Conservation (phyloP, 495 filamentous ascomycete species). For the Penicillium salamii region DNA sequence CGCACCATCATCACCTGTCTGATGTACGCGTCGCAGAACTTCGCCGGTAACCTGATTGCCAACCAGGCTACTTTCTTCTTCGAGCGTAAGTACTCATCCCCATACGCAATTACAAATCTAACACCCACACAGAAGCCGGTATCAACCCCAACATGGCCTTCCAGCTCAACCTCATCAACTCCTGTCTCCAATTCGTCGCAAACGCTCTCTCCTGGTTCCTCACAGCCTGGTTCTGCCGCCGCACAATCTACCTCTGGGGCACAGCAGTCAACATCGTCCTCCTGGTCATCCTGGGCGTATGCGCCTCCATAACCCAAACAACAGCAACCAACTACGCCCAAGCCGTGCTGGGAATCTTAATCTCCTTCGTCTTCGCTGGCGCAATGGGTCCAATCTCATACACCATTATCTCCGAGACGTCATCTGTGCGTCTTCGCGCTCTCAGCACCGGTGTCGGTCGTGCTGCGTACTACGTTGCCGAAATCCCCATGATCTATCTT, state of each 20-base stretch:
- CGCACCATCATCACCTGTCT: constrained; percentile 66
- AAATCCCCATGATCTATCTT: constrained; percentile 53
- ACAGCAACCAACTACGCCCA: constrained; percentile 40
- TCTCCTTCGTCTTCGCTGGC: constrained; percentile 46
- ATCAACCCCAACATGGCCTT: constrained; percentile 26
- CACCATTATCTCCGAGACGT: constrained; percentile 57
- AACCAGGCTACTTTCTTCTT: constrained; percentile 31
- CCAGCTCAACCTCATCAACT: constrained; percentile 36
- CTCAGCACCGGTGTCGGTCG: constrained; percentile 54
- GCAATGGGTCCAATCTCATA: constrained; percentile 50
- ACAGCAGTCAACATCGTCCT: constrained; percentile 31
- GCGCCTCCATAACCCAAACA: constrained; percentile 35
- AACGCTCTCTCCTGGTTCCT: constrained; percentile 25
- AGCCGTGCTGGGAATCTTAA: constrained; percentile 50
- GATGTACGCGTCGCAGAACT: constrained; percentile 44
- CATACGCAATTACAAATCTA: background rate
- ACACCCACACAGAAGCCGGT: constrained; percentile 23
- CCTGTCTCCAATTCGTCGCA: constrained; percentile 34
- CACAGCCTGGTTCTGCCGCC: constrained; percentile 40
- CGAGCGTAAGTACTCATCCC: constrained; percentile 19
- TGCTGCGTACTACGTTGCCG: constrained; percentile 38
- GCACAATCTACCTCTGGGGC: constrained; percentile 47
- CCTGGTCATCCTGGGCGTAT: constrained; percentile 40
- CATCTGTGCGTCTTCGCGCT: constrained; percentile 47
- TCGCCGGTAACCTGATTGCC: constrained; percentile 30